Percentiles rank a stretch among this genome's conserved stretches.
These are phyloP conservation scores for Circinella umbellata DNA, from an alignment of 371 early-diverging fungal genomes.

Conservation along the genomic window DNA sequence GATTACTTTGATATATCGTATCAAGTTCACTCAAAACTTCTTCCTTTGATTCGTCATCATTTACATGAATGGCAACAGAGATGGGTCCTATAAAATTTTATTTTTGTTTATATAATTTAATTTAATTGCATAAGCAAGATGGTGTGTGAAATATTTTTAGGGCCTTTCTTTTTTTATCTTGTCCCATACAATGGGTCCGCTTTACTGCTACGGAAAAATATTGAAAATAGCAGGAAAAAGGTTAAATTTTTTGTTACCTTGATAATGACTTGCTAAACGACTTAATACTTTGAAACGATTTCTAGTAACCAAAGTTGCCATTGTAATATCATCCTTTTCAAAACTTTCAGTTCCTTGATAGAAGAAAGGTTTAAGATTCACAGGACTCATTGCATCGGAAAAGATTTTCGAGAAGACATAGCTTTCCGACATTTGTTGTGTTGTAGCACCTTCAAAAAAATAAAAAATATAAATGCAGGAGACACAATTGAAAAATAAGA, in stretches of 20 bases:
- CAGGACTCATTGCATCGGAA: constrained; percentile 43
- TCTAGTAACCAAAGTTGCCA: constrained; percentile 52
- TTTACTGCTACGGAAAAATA: background rate
- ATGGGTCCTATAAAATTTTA: constrained; percentile 36
- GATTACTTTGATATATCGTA: constrained; percentile 30
- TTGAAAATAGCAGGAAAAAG: constrained; percentile 1
- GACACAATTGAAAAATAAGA: too few species aligned
- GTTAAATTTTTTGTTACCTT: constrained; percentile 22
- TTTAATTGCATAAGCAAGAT: constrained; percentile 6
- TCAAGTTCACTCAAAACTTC: constrained; percentile 33
- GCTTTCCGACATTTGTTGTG: constrained; percentile 25
- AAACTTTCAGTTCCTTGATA: constrained; percentile 29
- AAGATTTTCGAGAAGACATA: constrained; percentile 50
- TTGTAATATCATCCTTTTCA: constrained; percentile 34
- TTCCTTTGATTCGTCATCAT: constrained; percentile 43
- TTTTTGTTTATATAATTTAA: too few species aligned
- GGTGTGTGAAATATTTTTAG: constrained; percentile 1
- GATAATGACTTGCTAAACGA: constrained; percentile 46
- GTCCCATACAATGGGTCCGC: background rate
- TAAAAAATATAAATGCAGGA: constrained; percentile 2
- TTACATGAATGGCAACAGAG: constrained; percentile 58
- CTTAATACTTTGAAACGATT: constrained; percentile 50
- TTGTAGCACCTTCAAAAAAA: constrained; percentile 13
- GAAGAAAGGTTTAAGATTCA: constrained; percentile 48
- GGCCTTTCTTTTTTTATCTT: too few species aligned